A percentile compares a stretch with the other conserved stretches of the same genome.
phyloP scores from a whole-genome alignment of 768 basidiomycete genomes.

The Coprinopsis strossmayeri region DNA sequence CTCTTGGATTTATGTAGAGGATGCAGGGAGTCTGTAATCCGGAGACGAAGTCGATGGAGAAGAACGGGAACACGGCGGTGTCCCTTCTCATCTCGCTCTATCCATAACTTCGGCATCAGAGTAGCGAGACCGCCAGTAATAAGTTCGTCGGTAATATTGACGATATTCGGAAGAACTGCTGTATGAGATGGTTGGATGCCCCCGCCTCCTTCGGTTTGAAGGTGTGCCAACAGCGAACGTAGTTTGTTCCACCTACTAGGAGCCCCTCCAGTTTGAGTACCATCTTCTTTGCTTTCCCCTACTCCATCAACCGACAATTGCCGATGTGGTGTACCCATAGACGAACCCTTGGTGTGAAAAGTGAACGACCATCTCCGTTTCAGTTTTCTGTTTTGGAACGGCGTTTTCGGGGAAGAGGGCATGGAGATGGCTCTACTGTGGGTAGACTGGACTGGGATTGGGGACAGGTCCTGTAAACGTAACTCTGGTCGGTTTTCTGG shows the following conservation, averaged over 20 bases:
- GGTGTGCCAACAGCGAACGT: constrained; percentile 57
- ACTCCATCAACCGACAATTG: neutral
- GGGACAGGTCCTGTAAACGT: too few relatives aligned
- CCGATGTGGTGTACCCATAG: neutral
- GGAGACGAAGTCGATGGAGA: constrained; percentile 75
- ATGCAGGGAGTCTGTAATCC: constrained; percentile 81
- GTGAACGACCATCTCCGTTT: constrained; percentile 1
- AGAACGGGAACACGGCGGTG: constrained; percentile 74
- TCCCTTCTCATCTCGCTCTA: constrained; percentile 83
- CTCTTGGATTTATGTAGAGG: constrained; percentile 71
- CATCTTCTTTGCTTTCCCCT: neutral
- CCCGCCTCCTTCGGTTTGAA: constrained; percentile 30
- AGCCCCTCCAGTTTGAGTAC: neutral
- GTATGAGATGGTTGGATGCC: constrained; percentile 30
- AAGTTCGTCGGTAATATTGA: constrained; percentile 79
- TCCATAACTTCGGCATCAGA: constrained; percentile 75
- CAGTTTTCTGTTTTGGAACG: neutral
- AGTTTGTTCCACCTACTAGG: constrained; percentile 49
- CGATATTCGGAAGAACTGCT: constrained; percentile 39
- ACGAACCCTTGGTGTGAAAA: neutral
- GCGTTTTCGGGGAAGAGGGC: constrained; percentile 1
- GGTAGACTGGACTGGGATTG: neutral
- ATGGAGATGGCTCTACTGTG: neutral
- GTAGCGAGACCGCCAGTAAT: constrained; percentile 74
- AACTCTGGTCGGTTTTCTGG: too few relatives aligned